Evolutionary conservation across 2,329 filamentous ascomycete species (phyloP).

Genomic region (Westerdykella ornata): DNA sequence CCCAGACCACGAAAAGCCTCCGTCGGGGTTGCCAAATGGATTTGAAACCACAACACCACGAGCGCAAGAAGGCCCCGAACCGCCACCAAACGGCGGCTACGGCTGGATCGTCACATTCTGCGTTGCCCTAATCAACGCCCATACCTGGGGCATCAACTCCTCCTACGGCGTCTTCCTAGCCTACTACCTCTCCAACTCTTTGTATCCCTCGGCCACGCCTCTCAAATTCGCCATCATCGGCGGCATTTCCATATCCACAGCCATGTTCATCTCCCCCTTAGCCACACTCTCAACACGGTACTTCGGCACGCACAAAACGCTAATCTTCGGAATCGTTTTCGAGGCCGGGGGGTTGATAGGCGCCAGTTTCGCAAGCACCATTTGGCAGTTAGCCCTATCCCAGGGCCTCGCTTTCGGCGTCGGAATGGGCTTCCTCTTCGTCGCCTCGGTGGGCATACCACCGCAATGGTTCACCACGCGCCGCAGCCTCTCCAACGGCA

Average conservation of each 20-base stretch:
- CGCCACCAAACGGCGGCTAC: too few relatives aligned
- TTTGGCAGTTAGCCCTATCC: constrained; percentile 39
- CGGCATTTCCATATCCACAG: constrained; percentile 33
- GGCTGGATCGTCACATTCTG: too few relatives aligned
- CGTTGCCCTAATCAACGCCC: too few relatives aligned
- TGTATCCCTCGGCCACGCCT: constrained; percentile 30
- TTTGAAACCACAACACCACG: too few relatives aligned
- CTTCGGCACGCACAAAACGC: constrained; percentile 21
- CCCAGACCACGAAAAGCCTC: too few relatives aligned
- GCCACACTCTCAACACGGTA: constrained; percentile 24
- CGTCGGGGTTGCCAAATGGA: too few relatives aligned
- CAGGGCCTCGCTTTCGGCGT: constrained; percentile 39
- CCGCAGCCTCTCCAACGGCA: constrained; percentile 39
- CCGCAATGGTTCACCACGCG: constrained; percentile 40
- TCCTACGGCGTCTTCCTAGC: constrained; percentile 43
- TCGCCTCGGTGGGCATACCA: constrained; percentile 34
- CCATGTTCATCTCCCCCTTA: constrained; percentile 32
- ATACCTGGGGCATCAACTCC: too few relatives aligned
- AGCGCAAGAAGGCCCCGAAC: too few relatives aligned
- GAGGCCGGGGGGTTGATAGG: constrained; percentile 32
- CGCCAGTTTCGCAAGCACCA: constrained; percentile 33
- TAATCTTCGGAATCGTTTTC: constrained; percentile 32
- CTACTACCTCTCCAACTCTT: constrained; percentile 35
- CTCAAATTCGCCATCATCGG: constrained; percentile 40
- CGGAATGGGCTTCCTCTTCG: constrained; percentile 39